These are phyloP conservation scores for Cryptosporidium bovis DNA, from an alignment of 169 alveolate species.

Conservation along the genomic window DNA sequence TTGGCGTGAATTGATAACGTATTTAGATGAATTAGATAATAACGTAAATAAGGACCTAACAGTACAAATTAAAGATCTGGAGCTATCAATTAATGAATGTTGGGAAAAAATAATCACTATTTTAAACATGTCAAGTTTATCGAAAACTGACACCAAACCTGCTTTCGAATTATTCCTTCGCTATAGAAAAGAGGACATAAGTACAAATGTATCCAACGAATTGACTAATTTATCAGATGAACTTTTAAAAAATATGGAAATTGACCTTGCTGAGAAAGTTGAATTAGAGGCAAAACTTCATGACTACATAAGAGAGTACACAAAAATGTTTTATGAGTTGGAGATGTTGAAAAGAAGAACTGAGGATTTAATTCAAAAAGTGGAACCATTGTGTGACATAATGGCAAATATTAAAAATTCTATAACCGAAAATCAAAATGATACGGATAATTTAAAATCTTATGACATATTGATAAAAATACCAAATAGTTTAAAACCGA, in stretches of 20 bases:
- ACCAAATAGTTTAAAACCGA: constrained; percentile 19
- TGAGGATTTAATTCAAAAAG: constrained; percentile 14
- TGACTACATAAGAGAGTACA: not conserved
- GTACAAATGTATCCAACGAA: not conserved
- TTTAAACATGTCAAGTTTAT: not conserved
- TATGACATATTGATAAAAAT: not conserved
- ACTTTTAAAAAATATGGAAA: not conserved
- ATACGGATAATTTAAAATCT: not conserved
- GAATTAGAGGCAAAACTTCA: constrained; percentile 16
- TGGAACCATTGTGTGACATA: constrained; percentile 29
- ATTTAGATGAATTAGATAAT: constrained; percentile 15
- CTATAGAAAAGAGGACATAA: constrained; percentile 2
- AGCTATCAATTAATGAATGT: constrained; percentile 15
- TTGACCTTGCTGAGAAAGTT: constrained; percentile 16
- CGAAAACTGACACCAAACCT: constrained; percentile 20
- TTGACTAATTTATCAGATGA: constrained; percentile 13
- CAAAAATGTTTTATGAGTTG: constrained; percentile 8
- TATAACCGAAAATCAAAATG: not conserved
- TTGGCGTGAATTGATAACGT: constrained; percentile 48
- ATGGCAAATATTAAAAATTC: not conserved
- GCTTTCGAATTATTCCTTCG: constrained; percentile 31
- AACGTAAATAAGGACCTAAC: not conserved
- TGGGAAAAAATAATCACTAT: not conserved
- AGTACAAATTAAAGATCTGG: not conserved
- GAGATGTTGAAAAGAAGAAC: not conserved